phyloP scores from a whole-genome alignment of 306 rosid species.

The Abrus precatorius region DNA sequence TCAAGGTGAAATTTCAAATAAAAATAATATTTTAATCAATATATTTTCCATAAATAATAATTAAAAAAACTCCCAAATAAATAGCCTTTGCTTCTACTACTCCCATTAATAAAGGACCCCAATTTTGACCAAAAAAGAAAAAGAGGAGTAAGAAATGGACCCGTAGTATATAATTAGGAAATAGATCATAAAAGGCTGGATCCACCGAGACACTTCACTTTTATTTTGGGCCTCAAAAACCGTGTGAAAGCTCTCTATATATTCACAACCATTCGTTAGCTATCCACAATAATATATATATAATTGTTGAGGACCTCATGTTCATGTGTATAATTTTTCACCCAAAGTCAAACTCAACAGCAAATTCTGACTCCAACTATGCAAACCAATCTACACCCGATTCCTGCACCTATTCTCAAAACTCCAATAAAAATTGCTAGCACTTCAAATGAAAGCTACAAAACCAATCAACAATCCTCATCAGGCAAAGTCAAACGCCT shows the following conservation, averaged over 20 bases:
- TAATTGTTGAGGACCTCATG: neutral
- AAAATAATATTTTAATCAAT: no score
- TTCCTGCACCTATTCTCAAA: constrained; percentile 41
- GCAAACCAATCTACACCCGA: constrained; percentile 43
- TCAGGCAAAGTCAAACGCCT: constrained; percentile 70
- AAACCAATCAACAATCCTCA: constrained; percentile 54
- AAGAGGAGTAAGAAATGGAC: no score
- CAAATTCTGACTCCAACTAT: constrained; percentile 47
- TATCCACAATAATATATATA: constrained; percentile 36
- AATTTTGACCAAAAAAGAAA: no score
- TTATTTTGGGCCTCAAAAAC: neutral
- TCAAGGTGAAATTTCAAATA: no score
- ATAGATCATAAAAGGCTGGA: neutral
- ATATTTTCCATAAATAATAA: no score
- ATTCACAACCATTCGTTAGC: constrained; percentile 43
- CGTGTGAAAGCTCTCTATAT: neutral
- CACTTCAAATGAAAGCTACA: constrained; percentile 57
- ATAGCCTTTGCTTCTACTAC: no score
- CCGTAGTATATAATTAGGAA: no score
- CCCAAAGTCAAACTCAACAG: constrained; percentile 24
- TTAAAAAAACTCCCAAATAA: no score
- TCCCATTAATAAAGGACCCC: no score
- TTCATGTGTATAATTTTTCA: constrained; percentile 42
- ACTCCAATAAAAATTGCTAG: constrained; percentile 44
- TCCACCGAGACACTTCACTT: neutral